Base-by-base conservation (phyloP, 2,329 filamentous ascomycete genomes). In the Ceratocystis ficicola region DNA sequence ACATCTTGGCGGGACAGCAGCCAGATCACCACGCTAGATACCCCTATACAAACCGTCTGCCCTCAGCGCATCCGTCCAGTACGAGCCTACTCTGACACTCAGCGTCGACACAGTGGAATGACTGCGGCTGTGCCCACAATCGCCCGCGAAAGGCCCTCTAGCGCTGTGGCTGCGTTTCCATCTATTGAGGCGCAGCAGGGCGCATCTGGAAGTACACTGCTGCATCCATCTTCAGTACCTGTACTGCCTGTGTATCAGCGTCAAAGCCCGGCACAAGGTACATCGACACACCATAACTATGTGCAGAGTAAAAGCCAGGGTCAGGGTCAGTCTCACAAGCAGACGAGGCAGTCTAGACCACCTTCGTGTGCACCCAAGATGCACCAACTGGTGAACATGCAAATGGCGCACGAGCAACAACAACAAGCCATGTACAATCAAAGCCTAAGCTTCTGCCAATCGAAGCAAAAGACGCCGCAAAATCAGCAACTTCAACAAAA, bases 81-180 rank as follows among this genome's bases (percentile, higher is more conserved):
- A 2, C 62, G 66, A 15, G 62, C 66, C 8, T 73, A 5, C 69
- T 72, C 7, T 70, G 72, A 15, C 70, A 74, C 12, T 1, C 55
- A 32, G 17, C 17, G 55, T 8, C 17, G 12, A 36, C 8, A 7
- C 30, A 59, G 17, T n/a, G 55, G 55, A 5, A 17, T 59, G 55
- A 7, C 25, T 20, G 25, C 28, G 8, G 25, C 55, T 12, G 10
- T 59, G 30, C 28, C 55, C 2, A 1, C 12, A 6, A 32, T 28
- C 25, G 7, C 30, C 5, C 55, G 28, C 28, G 28, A 59, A 25
- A 30, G 55, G 32, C 55, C 55, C 28, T 59, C 55, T 2, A 59
- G 55, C 17, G 55, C 55, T 25, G 28, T 59, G 7, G 55, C 55
- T 25, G 28, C 55, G 25, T n/a, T 59, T 4, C 32, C 28, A 59